Base-by-base conservation (phyloP, 2,329 filamentous ascomycete genomes). In the Venturiaceae sp. region DNA sequence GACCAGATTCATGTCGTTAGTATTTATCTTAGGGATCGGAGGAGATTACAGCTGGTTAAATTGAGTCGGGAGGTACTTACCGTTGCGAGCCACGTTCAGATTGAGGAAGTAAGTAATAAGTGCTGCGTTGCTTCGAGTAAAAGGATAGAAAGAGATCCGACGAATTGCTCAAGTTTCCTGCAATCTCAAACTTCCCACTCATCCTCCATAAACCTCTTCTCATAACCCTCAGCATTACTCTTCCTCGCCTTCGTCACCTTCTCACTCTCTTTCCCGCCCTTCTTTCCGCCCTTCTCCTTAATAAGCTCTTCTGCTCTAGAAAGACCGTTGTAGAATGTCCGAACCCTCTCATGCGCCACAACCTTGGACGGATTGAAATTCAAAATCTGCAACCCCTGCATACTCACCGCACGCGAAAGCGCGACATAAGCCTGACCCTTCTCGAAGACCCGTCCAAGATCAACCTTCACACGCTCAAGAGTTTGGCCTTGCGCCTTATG, bases 401-500 rank as follows among this genome's bases (percentile, higher is more conserved):
- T 91, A 60, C 81, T 88, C 1, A 90, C 95, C 14, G 94, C 94
- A 72, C 94, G 88, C 77, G 90, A 95, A 14, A 99, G 83, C 55
- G 94, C 94, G 55, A 99, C 94, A 68, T 99, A 99, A 5, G 94
- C 94, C 71, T 99, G 94, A 0, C 94, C 94, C 72, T 96, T 96
- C 70, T 99, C 94, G 66, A 99, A 99, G 1, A 96, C 89, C 62
- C 84, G 87, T 32, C 90, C 88, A 0, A 99, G 79, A 69, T 99
- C 91, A 28, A 99, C 94, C 68, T 95, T 95, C 60, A 99, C 94
- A 55, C 92, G 82, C 67, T 95, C 91, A 28, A 96, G 76, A 1
- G 92, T 97, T 71, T 97, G 92, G 1, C 92, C 92, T 70, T 97
- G 92, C 0, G 94, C 94, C 74, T 99, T 99, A 77, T 99, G 94